Evolutionary conservation across 352 stramenopile genomes (phyloP).

Genomic region (Phytophthora sojae): DNA sequence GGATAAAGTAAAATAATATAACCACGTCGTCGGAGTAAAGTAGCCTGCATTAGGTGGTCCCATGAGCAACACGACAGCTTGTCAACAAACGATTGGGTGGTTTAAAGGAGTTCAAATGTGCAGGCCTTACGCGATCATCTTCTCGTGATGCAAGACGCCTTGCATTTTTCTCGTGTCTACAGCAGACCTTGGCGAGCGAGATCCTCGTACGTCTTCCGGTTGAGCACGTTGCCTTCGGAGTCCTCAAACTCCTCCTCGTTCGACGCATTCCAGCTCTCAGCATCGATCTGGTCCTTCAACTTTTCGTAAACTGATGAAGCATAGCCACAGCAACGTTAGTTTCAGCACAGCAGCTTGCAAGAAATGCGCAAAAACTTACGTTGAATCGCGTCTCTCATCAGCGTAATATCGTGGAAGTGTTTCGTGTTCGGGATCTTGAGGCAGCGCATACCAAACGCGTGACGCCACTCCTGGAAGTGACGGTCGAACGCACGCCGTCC

Average conservation of each 20-base stretch:
- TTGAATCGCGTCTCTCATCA: conserved; percentile 96
- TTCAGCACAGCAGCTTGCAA: no score
- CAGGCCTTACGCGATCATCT: conserved; percentile 16
- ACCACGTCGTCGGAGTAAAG: conserved; percentile 6
- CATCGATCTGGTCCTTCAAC: conserved; percentile 94
- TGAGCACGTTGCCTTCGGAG: conserved; percentile 98
- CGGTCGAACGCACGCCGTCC: conserved; percentile 96
- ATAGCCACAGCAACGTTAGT: conserved; percentile 11
- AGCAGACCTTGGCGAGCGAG: conserved; percentile 97
- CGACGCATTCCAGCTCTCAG: conserved; percentile 93
- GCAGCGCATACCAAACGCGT: conserved; percentile 98
- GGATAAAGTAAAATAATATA: conserved; percentile 21
- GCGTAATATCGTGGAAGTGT: conserved; percentile 99
- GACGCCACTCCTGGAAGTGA: conserved; percentile 98
- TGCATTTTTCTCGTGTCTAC: conserved; percentile 45
- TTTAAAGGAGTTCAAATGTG: conserved; percentile 10
- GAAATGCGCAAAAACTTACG: conserved; percentile 40
- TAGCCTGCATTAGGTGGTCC: conserved; percentile 4
- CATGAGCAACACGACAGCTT: conserved; percentile 16
- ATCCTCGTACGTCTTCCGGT: conserved; percentile 98
- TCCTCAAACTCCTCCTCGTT: conserved; percentile 99
- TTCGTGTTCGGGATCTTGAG: conserved; percentile 99
- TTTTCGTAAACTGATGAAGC: conserved; percentile 93
- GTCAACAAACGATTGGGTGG: conserved; percentile 28
- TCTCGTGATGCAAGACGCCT: not conserved